Percentiles rank a stretch among this genome's conserved stretches.
phyloP scores from a whole-genome alignment of 768 basidiomycete genomes.

The Amanita muscaria region DNA sequence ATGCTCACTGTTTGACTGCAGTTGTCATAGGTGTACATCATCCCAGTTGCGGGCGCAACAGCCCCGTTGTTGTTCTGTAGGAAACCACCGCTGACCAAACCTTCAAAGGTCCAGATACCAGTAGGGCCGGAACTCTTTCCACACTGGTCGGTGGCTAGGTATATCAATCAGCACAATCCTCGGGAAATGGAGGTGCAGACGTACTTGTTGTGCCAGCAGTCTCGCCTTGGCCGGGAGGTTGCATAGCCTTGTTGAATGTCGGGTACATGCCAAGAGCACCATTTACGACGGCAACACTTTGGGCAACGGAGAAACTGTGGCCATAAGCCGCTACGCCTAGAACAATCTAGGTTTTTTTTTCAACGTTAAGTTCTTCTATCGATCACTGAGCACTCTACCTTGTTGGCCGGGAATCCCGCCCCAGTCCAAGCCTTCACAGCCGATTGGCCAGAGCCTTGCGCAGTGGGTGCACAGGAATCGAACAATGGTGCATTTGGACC shows the following conservation, averaged over 20 bases:
- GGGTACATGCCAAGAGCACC: constrained; percentile 21
- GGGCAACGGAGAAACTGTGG: constrained; percentile 52
- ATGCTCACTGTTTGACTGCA: constrained; percentile 60
- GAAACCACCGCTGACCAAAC: constrained; percentile 46
- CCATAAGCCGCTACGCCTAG: constrained; percentile 80
- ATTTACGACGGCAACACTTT: constrained; percentile 27
- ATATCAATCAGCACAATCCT: not conserved
- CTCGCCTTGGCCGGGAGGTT: constrained; percentile 41
- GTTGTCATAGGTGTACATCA: constrained; percentile 48
- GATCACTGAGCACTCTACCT: too few relatives aligned
- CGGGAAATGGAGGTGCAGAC: constrained; percentile 9
- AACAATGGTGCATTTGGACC: constrained; percentile 83
- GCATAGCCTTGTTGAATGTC: constrained; percentile 37
- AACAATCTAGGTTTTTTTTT: constrained; percentile 38
- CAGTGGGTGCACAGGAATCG: constrained; percentile 54
- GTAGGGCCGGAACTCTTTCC: constrained; percentile 26
- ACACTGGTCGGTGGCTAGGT: constrained; percentile 37
- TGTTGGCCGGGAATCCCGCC: constrained; percentile 62
- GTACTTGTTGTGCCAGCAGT: constrained; percentile 31
- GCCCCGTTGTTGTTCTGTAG: constrained; percentile 33
- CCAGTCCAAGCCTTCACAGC: constrained; percentile 63
- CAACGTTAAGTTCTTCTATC: too few relatives aligned
- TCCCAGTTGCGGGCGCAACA: constrained; percentile 31
- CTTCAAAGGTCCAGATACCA: constrained; percentile 56
- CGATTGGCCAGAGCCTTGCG: constrained; percentile 63